Evolutionary conservation across 2,329 filamentous ascomycete genomes (phyloP).

Genomic region (Epichloe brachyelytri): DNA sequence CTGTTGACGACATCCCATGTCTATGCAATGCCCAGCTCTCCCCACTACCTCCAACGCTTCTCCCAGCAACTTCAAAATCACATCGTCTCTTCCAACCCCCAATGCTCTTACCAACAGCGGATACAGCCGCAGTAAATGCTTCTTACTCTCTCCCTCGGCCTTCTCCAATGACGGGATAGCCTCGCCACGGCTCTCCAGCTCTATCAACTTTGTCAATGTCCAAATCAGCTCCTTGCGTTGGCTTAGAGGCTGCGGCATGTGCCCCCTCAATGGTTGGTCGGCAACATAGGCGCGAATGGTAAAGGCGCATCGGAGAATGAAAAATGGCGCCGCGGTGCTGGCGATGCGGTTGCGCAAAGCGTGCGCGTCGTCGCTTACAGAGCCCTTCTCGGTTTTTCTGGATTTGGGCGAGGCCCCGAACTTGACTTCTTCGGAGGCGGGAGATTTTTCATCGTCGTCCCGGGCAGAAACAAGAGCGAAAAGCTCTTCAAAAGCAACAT

Average conservation of each 20-base stretch:
- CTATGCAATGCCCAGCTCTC: constrained; percentile 24
- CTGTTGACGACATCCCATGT: too few species aligned
- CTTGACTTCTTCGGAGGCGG: not conserved
- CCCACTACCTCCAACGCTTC: constrained; percentile 51
- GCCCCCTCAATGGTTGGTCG: constrained; percentile 79
- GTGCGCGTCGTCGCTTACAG: constrained; percentile 10
- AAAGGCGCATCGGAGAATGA: constrained; percentile 70
- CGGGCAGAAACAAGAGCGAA: constrained; percentile 49
- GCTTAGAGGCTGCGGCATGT: constrained; percentile 75
- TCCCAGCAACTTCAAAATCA: constrained; percentile 43
- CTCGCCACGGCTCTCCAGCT: constrained; percentile 54
- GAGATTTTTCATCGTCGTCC: constrained; percentile 7
- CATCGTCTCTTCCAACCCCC: constrained; percentile 43
- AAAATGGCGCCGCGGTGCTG: constrained; percentile 61
- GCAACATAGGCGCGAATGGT: constrained; percentile 76
- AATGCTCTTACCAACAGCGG: constrained; percentile 58
- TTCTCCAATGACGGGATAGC: constrained; percentile 47
- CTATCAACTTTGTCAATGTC: constrained; percentile 52
- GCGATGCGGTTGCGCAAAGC: constrained; percentile 49
- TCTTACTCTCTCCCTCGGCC: constrained; percentile 46
- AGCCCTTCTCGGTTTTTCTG: not conserved
- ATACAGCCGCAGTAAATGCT: constrained; percentile 71
- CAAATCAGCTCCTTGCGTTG: constrained; percentile 69
- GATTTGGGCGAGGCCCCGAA: not conserved
- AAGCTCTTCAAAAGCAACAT: constrained; percentile 69